These are phyloP conservation scores for Poa annua DNA, from an alignment of 176 grass and related monocot species.

Conservation along the genomic window DNA sequence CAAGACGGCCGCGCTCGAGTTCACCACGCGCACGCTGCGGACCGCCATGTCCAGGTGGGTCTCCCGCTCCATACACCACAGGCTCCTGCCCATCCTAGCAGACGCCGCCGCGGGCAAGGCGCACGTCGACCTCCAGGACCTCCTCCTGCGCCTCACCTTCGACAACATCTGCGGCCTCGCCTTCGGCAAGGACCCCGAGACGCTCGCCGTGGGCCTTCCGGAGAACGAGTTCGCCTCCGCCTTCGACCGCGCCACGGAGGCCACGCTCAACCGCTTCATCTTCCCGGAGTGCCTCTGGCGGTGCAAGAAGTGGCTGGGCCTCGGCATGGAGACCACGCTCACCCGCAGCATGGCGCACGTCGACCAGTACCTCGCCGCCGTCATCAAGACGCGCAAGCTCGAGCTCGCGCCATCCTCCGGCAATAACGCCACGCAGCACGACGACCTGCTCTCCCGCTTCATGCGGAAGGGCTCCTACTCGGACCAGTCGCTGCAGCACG, in stretches of 20 bases:
- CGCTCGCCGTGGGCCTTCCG: constrained; percentile 69
- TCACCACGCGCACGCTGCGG: constrained; percentile 87
- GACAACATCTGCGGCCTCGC: constrained; percentile 96
- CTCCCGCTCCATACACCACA: constrained; percentile 76
- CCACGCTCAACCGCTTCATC: constrained; percentile 85
- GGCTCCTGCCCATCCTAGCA: constrained; percentile 75
- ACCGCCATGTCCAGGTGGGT: constrained; percentile 88
- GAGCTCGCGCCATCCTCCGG: constrained; percentile 46
- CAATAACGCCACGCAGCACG: constrained; percentile 39
- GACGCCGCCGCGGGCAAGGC: constrained; percentile 32
- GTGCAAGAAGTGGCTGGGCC: constrained; percentile 82
- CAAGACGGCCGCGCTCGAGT: constrained; percentile 93
- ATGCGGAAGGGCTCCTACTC: constrained; percentile 90
- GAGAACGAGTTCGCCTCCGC: constrained; percentile 87
- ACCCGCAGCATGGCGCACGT: constrained; percentile 78
- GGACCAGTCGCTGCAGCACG: constrained; percentile 83
- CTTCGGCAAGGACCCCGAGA: constrained; percentile 93
- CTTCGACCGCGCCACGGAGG: constrained; percentile 93
- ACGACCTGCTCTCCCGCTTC: constrained; percentile 93
- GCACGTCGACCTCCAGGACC: constrained; percentile 80
- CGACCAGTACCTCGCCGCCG: constrained; percentile 79
- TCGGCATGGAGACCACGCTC: constrained; percentile 88
- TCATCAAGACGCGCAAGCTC: constrained; percentile 86
- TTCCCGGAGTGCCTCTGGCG: constrained; percentile 90
- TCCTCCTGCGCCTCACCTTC: constrained; percentile 95